A percentile compares a stretch with the other conserved stretches of the same genome.
phyloP scores from a whole-genome alignment of 352 stramenopile genomes.

The Phytophthora agathidicida region DNA sequence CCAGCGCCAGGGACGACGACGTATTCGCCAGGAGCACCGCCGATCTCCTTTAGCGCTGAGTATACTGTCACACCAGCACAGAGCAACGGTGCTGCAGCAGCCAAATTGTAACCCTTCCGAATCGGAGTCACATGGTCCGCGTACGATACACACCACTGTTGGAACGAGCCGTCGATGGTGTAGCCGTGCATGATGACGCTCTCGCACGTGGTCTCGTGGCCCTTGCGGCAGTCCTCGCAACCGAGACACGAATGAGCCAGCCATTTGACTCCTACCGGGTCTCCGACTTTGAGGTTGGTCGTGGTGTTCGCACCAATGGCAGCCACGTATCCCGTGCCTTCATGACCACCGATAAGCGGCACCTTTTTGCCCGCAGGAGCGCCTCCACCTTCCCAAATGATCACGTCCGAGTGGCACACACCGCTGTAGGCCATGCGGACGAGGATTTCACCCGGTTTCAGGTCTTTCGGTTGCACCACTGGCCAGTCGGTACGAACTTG shows the following conservation, averaged over 20 bases:
- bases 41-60: slow-evolving; percentile 69
- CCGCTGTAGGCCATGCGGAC: slow-evolving; percentile 57
- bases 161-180: slow-evolving; percentile 58
- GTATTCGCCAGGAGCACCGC: slow-evolving; percentile 41
- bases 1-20: slow-evolving; percentile 68
- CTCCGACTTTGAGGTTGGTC: slow-evolving; percentile 50
- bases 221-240: slow-evolving; percentile 60
- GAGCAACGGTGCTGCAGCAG: slow-evolving; percentile 64
- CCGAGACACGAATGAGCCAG: slow-evolving; percentile 50
- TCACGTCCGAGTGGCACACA: slow-evolving; percentile 54
- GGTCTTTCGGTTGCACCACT: slow-evolving; percentile 43
- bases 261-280: slow-evolving; percentile 55
- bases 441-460: slow-evolving; percentile 49
- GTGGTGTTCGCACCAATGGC: slow-evolving; percentile 46
- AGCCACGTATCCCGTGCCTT: slow-evolving; percentile 52
- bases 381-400: slow-evolving; percentile 48
- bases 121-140: slow-evolving; percentile 77
- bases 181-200: slow-evolving; percentile 45
- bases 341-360: slow-evolving; percentile 59
- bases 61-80: slow-evolving; percentile 90
- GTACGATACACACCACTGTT: slow-evolving; percentile 74
- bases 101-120: slow-evolving; percentile 52
- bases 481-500: slow-evolving; percentile 52
- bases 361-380: slow-evolving; percentile 31
- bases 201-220: slow-evolving; percentile 50